These are phyloP conservation scores for Reticulascus tulasneorum DNA, from an alignment of 2,329 filamentous ascomycete species.

Conservation along the genomic window DNA sequence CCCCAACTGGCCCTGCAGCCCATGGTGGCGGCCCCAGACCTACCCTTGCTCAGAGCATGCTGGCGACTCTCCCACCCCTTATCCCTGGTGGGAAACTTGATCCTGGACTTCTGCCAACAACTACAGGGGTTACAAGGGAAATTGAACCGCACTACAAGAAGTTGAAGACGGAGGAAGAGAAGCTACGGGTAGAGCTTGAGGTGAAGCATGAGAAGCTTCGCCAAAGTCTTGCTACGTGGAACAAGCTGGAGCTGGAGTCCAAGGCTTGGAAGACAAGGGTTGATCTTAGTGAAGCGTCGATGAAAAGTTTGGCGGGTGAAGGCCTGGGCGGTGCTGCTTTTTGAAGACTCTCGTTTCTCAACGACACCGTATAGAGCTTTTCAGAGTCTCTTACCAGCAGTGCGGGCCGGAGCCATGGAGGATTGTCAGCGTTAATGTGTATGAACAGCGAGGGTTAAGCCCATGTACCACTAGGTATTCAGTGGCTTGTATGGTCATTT, in stretches of 20 bases:
- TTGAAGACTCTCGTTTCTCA: slow-evolving; percentile 27
- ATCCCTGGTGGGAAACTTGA: slow-evolving; percentile 54
- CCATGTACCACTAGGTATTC: too few species aligned
- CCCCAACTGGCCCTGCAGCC: slow-evolving; percentile 50
- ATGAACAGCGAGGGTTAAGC: too few species aligned
- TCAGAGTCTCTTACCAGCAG: too few species aligned
- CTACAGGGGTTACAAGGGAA: slow-evolving; percentile 47
- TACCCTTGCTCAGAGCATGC: slow-evolving; percentile 48
- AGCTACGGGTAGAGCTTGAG: slow-evolving; percentile 48
- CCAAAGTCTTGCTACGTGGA: slow-evolving; percentile 49
- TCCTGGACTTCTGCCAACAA: slow-evolving; percentile 36
- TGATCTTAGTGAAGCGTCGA: slow-evolving; percentile 52
- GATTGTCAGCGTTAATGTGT: too few species aligned
- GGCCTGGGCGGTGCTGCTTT: slow-evolving; percentile 53
- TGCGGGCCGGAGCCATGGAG: too few species aligned
- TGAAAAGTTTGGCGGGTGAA: slow-evolving; percentile 55
- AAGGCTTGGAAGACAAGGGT: slow-evolving; percentile 51
- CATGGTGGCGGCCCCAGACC: slow-evolving; percentile 32
- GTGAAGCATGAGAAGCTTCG: slow-evolving; percentile 51
- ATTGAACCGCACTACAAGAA: slow-evolving; percentile 51
- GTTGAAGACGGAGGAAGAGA: slow-evolving; percentile 55
- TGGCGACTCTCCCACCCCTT: slow-evolving; percentile 47
- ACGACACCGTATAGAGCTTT: too few species aligned
- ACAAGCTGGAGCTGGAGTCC: slow-evolving; percentile 50
- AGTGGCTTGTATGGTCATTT: too few species aligned